Evolutionary conservation across 306 rosid species (phyloP).

Genomic region (Citrullus mucosospermus): DNA sequence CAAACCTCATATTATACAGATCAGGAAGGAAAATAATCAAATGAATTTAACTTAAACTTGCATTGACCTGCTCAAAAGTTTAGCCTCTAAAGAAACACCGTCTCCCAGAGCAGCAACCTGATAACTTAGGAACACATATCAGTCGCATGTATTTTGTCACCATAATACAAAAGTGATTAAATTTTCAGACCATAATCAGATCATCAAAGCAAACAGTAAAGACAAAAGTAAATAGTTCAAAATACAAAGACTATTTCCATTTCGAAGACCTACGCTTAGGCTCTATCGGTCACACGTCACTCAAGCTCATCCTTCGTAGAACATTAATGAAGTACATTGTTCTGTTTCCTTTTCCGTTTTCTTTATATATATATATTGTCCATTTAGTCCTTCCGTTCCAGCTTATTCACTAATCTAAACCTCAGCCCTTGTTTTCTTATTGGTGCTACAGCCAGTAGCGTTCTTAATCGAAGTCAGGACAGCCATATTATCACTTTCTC

Average conservation of each 20-base stretch:
- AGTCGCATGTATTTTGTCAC: neutral
- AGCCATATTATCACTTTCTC: neutral
- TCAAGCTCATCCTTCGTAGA: neutral
- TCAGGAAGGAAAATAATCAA: slow-evolving; percentile 9
- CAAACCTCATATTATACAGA: slow-evolving; percentile 10
- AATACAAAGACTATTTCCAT: neutral
- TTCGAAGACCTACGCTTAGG: neutral
- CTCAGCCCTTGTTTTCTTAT: neutral
- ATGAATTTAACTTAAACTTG: slow-evolving; percentile 15
- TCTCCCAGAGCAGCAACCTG: slow-evolving; percentile 92
- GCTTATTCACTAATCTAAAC: neutral
- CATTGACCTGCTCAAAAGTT: slow-evolving; percentile 89
- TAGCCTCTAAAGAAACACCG: slow-evolving; percentile 96
- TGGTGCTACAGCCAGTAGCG: neutral
- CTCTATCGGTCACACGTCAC: neutral
- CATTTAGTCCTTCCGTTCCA: neutral
- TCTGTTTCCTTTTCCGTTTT: neutral
- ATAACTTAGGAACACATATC: neutral
- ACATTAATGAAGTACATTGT: neutral
- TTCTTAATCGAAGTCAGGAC: neutral
- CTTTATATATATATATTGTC: too few relatives aligned
- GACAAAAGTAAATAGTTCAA: neutral
- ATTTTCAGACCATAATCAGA: neutral
- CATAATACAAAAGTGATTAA: neutral
- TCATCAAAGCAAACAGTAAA: neutral